Evolutionary conservation across 225 moss, liverwort and hornwort species (phyloP), one percentile per base, ranked within the genome.

Genomic region (Marchantia paleacea): DNA sequence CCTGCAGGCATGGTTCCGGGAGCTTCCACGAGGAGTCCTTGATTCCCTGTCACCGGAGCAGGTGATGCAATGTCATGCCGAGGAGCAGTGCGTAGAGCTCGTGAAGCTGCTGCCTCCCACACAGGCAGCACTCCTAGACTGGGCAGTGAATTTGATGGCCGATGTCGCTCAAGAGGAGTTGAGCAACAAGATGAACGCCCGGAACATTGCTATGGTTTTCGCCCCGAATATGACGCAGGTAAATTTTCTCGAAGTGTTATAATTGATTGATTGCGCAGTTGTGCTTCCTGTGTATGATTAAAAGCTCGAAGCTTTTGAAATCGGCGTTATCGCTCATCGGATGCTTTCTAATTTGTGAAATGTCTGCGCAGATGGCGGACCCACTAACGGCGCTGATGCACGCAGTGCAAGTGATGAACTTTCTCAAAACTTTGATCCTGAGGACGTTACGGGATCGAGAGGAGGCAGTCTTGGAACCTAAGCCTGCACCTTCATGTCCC

Each of bases 141-240:
- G 97, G 97, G 95, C 95, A 8, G 91, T 99, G 66, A 99, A 99
- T 63, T 76, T 99, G 80, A 99, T 99, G 97, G 95, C 95, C 25
- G 97, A 99, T 69, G 97, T 99, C 7, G 97, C 95, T 12, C 95
- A 99, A 84, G 95, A 99, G 83, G 97, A 99, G 78, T 81, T 79
- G 22, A 57, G 86, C 69, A 99, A 99, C 76, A 99, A 99, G 82
- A 99, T 99, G 97, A 99, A 99, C n/a, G 95, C 97, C 16, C 91
- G 94, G 81, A 99, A 99, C 75, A 99, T 99, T 48, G 97, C 97
- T 30, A 99, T 99, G 97, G 97, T 99, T 11, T 99, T 99, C 10
- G 97, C 97, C 11, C 97, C 97, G 1, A 99, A 99, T 80, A 95
- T 99, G 97, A 99, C 97, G 11, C 97, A 99, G 95, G 97, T 99